Evolutionary conservation across 306 rosid genomes (phyloP), one percentile per base, ranked within the genome.

Genomic region (Glycine latifolia): DNA sequence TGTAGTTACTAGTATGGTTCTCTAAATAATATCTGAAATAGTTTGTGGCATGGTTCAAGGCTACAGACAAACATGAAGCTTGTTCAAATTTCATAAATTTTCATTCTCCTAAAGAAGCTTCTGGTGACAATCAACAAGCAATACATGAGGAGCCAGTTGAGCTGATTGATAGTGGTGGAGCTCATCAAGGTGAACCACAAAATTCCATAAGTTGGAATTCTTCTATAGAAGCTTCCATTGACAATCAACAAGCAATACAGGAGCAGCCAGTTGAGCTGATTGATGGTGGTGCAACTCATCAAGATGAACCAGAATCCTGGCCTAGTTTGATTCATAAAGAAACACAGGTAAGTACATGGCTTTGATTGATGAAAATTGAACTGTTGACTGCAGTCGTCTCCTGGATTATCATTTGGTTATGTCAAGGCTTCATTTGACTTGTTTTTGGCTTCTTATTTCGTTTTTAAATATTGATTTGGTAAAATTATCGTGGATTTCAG

Each of bases 401-500:
- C 61, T 84, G 44, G 82, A 76, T 43, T 72, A 76, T 71, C 76
- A 41, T 44, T 10, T 67, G 35, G 92, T 86, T 80, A 71, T 78
- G 49, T 73, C 76, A 35, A 56, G 49, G 67, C 41, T 79, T 87
- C 31, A 52, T 62, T 43, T 72, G 66, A 43, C 59, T 50, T 74
- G 73, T 59, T 72, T 62, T 53, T 69, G 10, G 39, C 55, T 53
- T 67, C 46, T 35, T 50, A 53, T 77, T 37, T 53, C 68, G 3
- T 77, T 74, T 44, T 69, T 16, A 46, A 54, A 66, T 75, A 76
- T 54, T 85, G 65, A 85, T 76, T 11, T 83, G 41, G 58, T 77
- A 41, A 75, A 72, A 67, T 81, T 79, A 55, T 67, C 54, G 7
- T 80, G 87, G 66, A 81, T 85, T 91, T 85, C 97, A 92, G 97